Conservation (phyloP, 225 moss, liverwort and hornwort species). For the Asterella californica region DNA sequence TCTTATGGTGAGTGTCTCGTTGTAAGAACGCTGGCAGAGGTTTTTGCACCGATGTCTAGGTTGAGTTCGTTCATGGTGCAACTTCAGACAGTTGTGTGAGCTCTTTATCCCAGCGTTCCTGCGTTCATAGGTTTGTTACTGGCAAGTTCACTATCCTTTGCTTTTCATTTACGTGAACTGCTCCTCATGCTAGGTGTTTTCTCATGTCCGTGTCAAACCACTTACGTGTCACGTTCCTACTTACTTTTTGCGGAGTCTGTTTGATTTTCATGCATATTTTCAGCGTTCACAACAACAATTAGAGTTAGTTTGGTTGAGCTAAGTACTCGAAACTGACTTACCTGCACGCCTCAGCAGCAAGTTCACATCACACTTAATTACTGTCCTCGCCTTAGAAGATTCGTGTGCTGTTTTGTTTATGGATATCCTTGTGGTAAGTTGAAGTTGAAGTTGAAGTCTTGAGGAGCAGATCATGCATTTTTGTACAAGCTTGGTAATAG, state of each 20-base stretch:
- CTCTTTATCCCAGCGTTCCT: conserved; percentile 5
- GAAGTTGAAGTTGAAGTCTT: neutral
- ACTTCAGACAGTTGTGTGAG: conserved; percentile 14
- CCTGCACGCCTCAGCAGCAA: neutral
- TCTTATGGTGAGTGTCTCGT: neutral
- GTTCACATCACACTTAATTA: neutral
- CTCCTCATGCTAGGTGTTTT: neutral
- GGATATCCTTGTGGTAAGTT: neutral
- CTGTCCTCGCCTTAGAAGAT: neutral
- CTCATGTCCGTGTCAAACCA: neutral
- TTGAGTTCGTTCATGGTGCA: conserved; percentile 2
- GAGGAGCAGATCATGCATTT: neutral
- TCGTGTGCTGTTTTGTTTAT: neutral
- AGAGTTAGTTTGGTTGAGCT: neutral
- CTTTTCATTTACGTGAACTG: neutral
- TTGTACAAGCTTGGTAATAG: neutral
- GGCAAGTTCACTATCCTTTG: conserved; percentile 21
- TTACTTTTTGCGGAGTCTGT: neutral
- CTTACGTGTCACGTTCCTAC: no score
- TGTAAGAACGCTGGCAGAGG: neutral
- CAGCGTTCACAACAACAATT: neutral
- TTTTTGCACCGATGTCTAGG: neutral
- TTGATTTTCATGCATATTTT: neutral
- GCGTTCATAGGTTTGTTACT: conserved; percentile 10
- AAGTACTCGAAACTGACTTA: neutral